Evolutionary conservation across 1,284 basidiomycete genomes (phyloP).

Genomic region (Leccinum solheimii): DNA sequence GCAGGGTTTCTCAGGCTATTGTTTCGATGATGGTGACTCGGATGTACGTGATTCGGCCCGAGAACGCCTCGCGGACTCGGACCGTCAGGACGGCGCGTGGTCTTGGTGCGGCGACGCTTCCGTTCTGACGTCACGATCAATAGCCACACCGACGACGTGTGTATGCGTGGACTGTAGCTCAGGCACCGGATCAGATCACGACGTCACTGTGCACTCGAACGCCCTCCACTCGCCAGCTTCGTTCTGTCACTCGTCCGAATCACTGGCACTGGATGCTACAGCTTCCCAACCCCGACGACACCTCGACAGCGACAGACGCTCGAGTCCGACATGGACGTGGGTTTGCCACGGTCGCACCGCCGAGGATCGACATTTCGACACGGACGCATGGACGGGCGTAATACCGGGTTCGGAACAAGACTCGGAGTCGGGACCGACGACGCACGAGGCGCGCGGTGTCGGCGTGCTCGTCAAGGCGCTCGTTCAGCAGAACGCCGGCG

Average conservation of each 20-base stretch:
- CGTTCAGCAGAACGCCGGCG: slow-evolving; percentile 16
- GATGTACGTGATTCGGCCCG: neutral
- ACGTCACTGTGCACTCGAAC: neutral
- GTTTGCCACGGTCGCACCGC: neutral
- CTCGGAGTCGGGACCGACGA: neutral
- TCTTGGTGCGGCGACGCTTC: neutral
- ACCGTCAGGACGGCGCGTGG: neutral
- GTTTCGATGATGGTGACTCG: neutral
- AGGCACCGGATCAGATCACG: neutral
- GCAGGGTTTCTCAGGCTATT: neutral
- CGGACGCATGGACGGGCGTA: neutral
- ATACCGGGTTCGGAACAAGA: neutral
- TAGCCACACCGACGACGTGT: neutral
- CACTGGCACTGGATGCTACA: neutral
- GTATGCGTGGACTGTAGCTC: neutral
- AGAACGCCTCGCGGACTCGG: neutral
- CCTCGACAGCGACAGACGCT: neutral
- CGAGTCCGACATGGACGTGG: neutral
- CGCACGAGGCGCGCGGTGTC: slow-evolving; percentile 18
- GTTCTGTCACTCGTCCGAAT: neutral
- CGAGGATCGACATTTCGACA: neutral
- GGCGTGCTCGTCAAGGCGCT: slow-evolving; percentile 22
- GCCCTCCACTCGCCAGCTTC: neutral
- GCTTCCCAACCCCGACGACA: neutral
- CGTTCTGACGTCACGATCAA: neutral